Conservation (phyloP, 805 yeast genomes). For the Metschnikowia lachancei region DNA sequence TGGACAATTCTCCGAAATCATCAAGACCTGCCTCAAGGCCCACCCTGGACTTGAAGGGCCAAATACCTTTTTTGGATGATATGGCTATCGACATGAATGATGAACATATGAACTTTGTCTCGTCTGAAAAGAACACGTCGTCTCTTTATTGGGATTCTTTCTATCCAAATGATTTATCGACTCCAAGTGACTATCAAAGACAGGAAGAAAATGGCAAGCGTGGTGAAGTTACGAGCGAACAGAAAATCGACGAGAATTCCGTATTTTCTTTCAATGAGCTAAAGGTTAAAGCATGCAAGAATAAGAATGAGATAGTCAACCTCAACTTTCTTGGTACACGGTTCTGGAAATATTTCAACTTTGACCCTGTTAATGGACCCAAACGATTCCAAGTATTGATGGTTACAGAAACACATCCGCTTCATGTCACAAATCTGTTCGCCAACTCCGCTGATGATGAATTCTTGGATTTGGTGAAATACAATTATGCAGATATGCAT, state of each 20-base stretch:
- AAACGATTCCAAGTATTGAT: conserved; percentile 55
- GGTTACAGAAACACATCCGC: conserved; percentile 31
- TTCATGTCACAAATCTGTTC: neutral
- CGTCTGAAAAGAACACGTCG: neutral
- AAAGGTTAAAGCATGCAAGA: conserved; percentile 33
- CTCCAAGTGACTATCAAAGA: conserved; percentile 4
- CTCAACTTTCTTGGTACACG: conserved; percentile 43
- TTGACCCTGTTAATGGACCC: conserved; percentile 49
- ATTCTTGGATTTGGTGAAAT: conserved; percentile 43
- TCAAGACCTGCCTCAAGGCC: neutral
- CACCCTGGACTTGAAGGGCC: conserved; percentile 17
- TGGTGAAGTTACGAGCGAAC: conserved; percentile 8
- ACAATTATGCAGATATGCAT: conserved; percentile 47
- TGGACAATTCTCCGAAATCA: conserved; percentile 15
- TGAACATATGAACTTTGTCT: neutral
- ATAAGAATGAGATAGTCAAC: conserved; percentile 42
- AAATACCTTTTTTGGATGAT: conserved; percentile 38
- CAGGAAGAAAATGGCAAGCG: conserved; percentile 16
- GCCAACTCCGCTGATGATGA: neutral
- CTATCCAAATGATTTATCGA: conserved; percentile 15
- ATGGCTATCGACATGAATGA: conserved; percentile 25
- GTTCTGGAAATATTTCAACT: conserved; percentile 57
- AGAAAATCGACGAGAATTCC: conserved; percentile 19
- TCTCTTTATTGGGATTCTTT: conserved; percentile 39
- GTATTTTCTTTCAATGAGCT: conserved; percentile 25